A percentile compares a stretch with the other conserved stretches of the same genome.
These are phyloP conservation scores for Amniculicola lignicola DNA, from an alignment of 495 filamentous ascomycete genomes.

Conservation along the genomic window DNA sequence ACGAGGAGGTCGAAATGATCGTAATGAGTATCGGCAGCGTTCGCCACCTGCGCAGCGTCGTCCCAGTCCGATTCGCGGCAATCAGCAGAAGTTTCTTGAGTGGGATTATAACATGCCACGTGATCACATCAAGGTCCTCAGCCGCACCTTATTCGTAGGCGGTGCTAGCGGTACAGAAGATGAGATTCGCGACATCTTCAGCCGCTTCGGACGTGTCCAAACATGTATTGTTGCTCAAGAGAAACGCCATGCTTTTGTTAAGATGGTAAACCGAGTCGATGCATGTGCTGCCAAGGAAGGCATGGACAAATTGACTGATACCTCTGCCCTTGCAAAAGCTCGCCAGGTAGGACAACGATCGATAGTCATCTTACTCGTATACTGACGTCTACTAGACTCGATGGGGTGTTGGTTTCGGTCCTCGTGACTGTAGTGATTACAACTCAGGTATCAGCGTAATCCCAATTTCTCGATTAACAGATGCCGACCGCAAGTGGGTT, in stretches of 20 bases:
- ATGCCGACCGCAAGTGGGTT: constrained; percentile 97
- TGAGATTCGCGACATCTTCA: constrained; percentile 75
- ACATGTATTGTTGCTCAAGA: constrained; percentile 97
- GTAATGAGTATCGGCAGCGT: constrained; percentile 73
- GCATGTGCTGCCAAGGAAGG: constrained; percentile 80
- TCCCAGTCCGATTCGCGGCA: constrained; percentile 54
- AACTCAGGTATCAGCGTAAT: constrained; percentile 88
- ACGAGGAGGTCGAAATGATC: constrained; percentile 20
- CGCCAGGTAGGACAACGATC: constrained; percentile 40
- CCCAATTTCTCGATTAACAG: constrained; percentile 84
- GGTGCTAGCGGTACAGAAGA: constrained; percentile 76
- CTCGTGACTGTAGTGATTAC: constrained; percentile 96
- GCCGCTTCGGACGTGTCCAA: constrained; percentile 79
- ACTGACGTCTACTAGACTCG: constrained; percentile 58
- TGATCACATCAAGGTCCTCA: constrained; percentile 85
- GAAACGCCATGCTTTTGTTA: constrained; percentile 97
- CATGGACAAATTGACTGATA: constrained; percentile 75
- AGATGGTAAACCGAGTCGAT: constrained; percentile 87
- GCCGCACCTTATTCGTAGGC: constrained; percentile 92
- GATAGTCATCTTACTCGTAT: background rate
- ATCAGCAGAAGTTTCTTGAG: constrained; percentile 68
- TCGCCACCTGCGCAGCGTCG: constrained; percentile 63
- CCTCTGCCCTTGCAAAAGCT: constrained; percentile 75
- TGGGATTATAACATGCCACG: constrained; percentile 70
- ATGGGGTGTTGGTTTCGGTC: constrained; percentile 97